Conservation (phyloP, 306 rosid genomes). For the Dryas octopetala region DNA sequence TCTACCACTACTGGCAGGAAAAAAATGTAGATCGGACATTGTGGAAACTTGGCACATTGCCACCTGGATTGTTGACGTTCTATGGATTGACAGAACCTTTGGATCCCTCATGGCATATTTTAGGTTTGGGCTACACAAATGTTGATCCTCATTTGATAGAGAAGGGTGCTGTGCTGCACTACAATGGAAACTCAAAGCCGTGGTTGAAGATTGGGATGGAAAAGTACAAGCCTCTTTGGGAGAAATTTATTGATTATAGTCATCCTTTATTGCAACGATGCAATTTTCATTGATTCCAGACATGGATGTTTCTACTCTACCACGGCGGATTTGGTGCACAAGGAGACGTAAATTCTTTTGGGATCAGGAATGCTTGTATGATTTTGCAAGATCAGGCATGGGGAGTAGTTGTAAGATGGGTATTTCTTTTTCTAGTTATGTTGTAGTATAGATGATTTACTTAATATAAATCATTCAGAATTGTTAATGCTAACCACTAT, state of each 20-base stretch:
- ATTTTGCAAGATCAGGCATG: conserved; percentile 49
- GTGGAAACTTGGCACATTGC: conserved; percentile 94
- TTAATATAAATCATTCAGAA: conserved; percentile 23
- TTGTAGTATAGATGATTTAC: conserved; percentile 40
- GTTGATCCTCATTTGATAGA: conserved; percentile 71
- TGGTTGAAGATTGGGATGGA: conserved; percentile 95
- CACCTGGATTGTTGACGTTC: conserved; percentile 84
- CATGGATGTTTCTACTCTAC: conserved; percentile 27
- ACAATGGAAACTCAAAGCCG: conserved; percentile 88
- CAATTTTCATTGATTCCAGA: conserved; percentile 59
- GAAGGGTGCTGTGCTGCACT: conserved; percentile 83
- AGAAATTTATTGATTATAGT: conserved; percentile 66
- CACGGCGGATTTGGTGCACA: conserved; percentile 13
- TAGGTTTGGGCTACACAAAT: conserved; percentile 85
- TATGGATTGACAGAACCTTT: conserved; percentile 83
- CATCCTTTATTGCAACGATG: conserved; percentile 70
- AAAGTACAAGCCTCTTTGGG: conserved; percentile 89
- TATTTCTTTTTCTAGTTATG: conserved; percentile 25
- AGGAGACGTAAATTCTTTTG: conserved; percentile 30
- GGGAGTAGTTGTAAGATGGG: conserved; percentile 34
- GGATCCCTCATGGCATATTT: conserved; percentile 78
- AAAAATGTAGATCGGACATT: conserved; percentile 74
- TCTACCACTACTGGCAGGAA: conserved; percentile 93
- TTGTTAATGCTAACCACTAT: conserved; percentile 22
- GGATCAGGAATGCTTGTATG: conserved; percentile 48